Evolutionary conservation across 352 stramenopile species (phyloP).

Genomic region (Globisporangium parvum): DNA sequence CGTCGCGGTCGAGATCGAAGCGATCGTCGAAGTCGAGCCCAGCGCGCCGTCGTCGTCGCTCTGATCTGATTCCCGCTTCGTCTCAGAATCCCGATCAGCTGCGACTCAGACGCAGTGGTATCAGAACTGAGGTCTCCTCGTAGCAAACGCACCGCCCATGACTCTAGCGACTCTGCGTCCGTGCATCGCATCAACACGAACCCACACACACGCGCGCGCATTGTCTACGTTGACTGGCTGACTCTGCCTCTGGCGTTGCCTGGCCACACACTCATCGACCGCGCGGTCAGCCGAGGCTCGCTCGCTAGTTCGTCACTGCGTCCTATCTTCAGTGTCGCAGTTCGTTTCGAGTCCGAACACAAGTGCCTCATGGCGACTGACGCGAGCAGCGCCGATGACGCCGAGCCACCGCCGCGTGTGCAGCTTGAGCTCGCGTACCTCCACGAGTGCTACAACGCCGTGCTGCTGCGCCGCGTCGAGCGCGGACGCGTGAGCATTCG

Average conservation of each 20-base stretch:
- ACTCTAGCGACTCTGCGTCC: too few relatives aligned
- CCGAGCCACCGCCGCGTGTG: neutral
- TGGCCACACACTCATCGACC: too few relatives aligned
- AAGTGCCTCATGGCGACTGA: neutral
- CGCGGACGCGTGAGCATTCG: conserved; percentile 5
- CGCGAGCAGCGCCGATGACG: too few relatives aligned
- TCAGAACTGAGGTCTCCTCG: too few relatives aligned
- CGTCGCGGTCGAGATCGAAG: conserved; percentile 94
- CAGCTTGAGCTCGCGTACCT: conserved; percentile 8
- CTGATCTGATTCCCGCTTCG: neutral
- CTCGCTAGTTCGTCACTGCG: too few relatives aligned
- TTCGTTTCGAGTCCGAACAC: neutral
- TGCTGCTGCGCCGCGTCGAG: conserved; percentile 8
- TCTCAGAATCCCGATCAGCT: too few relatives aligned
- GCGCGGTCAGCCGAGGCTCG: too few relatives aligned
- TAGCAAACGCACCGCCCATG: too few relatives aligned
- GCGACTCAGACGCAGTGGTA: neutral
- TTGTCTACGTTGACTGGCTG: neutral
- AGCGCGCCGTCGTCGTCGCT: conserved; percentile 16
- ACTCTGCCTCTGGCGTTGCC: too few relatives aligned
- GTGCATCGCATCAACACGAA: neutral
- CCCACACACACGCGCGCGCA: too few relatives aligned
- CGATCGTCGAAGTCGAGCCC: conserved; percentile 87
- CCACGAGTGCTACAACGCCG: conserved; percentile 10
- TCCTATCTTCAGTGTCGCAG: too few relatives aligned